These are phyloP conservation scores for Phytophthora pisi DNA, from an alignment of 352 stramenopile species.

Conservation along the genomic window DNA sequence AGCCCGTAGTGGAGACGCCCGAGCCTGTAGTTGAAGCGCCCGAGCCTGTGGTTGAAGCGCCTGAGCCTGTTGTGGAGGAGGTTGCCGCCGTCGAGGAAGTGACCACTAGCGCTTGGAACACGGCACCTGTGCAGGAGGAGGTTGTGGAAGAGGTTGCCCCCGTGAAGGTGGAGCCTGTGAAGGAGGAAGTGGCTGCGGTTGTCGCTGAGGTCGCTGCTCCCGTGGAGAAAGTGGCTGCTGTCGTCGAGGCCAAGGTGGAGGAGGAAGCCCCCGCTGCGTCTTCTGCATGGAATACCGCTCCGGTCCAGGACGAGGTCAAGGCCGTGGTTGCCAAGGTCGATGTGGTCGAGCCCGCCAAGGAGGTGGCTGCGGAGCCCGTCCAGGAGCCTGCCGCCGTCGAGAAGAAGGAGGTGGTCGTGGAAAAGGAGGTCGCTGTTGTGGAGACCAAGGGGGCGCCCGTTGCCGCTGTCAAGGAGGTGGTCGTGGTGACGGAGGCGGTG, in stretches of 20 bases:
- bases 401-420: conserved; percentile 10
- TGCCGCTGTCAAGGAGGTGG: conserved; percentile 14
- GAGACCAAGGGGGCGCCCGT: conserved; percentile 17
- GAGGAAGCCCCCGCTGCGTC: conserved; percentile 14
- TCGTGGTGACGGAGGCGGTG: conserved; percentile 16
- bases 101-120: conserved; percentile 32
- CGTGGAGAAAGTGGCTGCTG: conserved; percentile 11
- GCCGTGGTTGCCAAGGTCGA: conserved; percentile 13
- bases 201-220: conserved; percentile 18
- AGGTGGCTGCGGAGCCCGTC: conserved; percentile 9
- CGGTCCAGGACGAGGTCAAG: conserved; percentile 26
- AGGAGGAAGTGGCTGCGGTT: conserved; percentile 18
- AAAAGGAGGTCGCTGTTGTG: conserved; percentile 9
- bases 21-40: conserved; percentile 9
- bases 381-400: conserved; percentile 17
- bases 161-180: conserved; percentile 11
- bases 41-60: not conserved
- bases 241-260: conserved; percentile 24
- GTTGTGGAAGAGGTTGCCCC: conserved; percentile 2
- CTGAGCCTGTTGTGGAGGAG: conserved; percentile 10
- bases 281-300: conserved; percentile 37
- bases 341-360: conserved; percentile 17
- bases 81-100: conserved; percentile 21
- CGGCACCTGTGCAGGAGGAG: conserved; percentile 23
- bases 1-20: conserved; percentile 12